Conservation (phyloP, 176 grass and related monocot genomes). For the Juncus effusus region DNA sequence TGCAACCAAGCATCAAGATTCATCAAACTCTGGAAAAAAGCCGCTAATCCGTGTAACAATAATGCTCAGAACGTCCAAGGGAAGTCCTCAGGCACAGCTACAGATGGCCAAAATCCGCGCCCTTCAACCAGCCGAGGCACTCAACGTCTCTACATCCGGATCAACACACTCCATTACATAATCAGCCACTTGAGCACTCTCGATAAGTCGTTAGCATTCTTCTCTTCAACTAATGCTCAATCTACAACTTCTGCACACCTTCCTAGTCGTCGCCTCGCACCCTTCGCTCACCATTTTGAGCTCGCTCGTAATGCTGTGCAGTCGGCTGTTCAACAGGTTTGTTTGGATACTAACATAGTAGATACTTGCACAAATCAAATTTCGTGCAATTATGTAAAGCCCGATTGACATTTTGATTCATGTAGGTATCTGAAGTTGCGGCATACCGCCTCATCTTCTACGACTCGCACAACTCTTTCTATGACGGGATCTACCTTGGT, state of each 20-base stretch:
- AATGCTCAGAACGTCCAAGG: constrained; percentile 3
- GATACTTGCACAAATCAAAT: too few relatives aligned
- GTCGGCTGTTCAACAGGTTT: constrained; percentile 45
- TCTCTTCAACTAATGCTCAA: constrained; percentile 28
- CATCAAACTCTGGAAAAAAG: constrained; percentile 70
- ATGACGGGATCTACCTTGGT: constrained; percentile 51
- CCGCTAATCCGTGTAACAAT: constrained; percentile 54
- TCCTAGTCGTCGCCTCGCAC: constrained; percentile 27
- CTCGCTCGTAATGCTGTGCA: constrained; percentile 39
- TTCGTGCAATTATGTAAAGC: neutral
- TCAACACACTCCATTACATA: constrained; percentile 89
- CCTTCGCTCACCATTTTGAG: constrained; percentile 36
- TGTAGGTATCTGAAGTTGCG: constrained; percentile 55
- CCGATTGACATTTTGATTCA: too few relatives aligned
- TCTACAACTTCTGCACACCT: constrained; percentile 7
- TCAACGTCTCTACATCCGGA: constrained; percentile 81
- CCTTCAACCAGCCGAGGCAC: constrained; percentile 87
- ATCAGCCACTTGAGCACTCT: constrained; percentile 52
- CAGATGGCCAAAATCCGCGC: constrained; percentile 53
- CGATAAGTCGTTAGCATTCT: constrained; percentile 43
- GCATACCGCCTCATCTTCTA: constrained; percentile 48
- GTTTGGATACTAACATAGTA: too few relatives aligned
- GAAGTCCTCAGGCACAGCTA: constrained; percentile 15
- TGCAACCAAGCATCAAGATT: constrained; percentile 87
- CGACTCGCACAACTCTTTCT: constrained; percentile 51